phyloP scores from a whole-genome alignment of 768 basidiomycete genomes.

The Phylloporus scabripes region DNA sequence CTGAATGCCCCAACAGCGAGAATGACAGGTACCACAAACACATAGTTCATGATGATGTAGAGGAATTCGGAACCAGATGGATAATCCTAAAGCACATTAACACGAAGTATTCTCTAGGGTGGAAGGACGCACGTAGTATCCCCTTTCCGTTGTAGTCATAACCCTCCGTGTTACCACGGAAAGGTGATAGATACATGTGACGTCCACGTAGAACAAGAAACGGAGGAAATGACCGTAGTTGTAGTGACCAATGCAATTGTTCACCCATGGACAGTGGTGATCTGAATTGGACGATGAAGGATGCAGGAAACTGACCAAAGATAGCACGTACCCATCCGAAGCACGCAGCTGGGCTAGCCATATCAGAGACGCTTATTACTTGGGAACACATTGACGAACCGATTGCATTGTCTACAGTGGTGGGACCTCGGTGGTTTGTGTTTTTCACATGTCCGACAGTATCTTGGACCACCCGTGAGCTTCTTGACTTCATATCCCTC shows the following conservation, averaged over 20 bases:
- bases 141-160: slow-evolving; percentile 36
- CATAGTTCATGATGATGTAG: slow-evolving; percentile 85
- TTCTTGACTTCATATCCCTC: slow-evolving; percentile 91
- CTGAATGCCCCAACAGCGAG: slow-evolving; percentile 89
- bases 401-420: slow-evolving; percentile 86
- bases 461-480: slow-evolving; percentile 74
- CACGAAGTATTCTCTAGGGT: not conserved
- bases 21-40: slow-evolving; percentile 78
- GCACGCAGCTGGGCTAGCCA: slow-evolving; percentile 53
- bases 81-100: slow-evolving; percentile 48
- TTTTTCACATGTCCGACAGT: slow-evolving; percentile 78
- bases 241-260: slow-evolving; percentile 90
- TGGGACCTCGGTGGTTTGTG: slow-evolving; percentile 90
- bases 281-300: slow-evolving; percentile 39
- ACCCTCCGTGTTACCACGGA: slow-evolving; percentile 74
- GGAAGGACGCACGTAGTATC: slow-evolving; percentile 48
- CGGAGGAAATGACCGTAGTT: slow-evolving; percentile 89
- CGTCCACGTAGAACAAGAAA: slow-evolving; percentile 87
- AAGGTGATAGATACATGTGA: slow-evolving; percentile 85
- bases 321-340: slow-evolving; percentile 73
- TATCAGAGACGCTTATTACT: slow-evolving; percentile 1
- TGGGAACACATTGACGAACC: slow-evolving; percentile 39
- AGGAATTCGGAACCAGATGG: slow-evolving; percentile 66
- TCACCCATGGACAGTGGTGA: slow-evolving; percentile 90
- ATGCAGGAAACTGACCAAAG: not conserved